Percentiles rank a stretch among this genome's conserved stretches.
These are phyloP conservation scores for Bullera alba DNA, from an alignment of 768 basidiomycete species.

Conservation along the genomic window DNA sequence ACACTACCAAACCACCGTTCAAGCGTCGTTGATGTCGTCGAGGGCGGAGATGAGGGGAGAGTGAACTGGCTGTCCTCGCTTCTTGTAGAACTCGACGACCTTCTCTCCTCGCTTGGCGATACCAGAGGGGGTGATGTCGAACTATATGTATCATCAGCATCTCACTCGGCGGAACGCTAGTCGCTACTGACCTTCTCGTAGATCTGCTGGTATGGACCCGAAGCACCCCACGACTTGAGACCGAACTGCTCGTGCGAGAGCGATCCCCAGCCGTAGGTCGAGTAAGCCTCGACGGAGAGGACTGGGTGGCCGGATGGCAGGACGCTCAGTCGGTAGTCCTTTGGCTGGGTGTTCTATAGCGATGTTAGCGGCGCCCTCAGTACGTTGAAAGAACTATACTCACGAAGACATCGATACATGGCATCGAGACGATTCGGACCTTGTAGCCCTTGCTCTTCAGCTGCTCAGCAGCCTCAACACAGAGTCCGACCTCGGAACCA, in stretches of 20 bases:
- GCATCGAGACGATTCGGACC: constrained; percentile 75
- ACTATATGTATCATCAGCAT: constrained; percentile 47
- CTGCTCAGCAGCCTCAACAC: constrained; percentile 74
- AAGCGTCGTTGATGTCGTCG: too few relatives aligned
- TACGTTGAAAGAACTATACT: constrained; percentile 4
- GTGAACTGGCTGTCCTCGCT: constrained; percentile 46
- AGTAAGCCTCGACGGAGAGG: constrained; percentile 76
- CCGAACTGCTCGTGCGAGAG: constrained; percentile 71
- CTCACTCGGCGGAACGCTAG: too few relatives aligned
- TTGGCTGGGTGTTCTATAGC: constrained; percentile 59
- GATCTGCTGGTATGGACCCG: constrained; percentile 80
- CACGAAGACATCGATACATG: constrained; percentile 72
- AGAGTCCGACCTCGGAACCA: constrained; percentile 78
- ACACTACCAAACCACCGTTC: too few relatives aligned
- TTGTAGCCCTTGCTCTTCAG: constrained; percentile 71
- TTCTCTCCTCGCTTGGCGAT: constrained; percentile 78
- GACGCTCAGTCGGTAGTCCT: constrained; percentile 73
- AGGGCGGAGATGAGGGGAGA: constrained; percentile 47
- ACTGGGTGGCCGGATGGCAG: constrained; percentile 83
- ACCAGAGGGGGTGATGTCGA: constrained; percentile 41
- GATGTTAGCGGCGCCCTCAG: background rate
- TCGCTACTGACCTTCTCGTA: constrained; percentile 64
- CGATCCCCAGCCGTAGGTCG: constrained; percentile 75
- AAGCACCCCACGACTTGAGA: constrained; percentile 69
- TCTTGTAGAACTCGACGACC: constrained; percentile 78